Percentiles rank a stretch among this genome's conserved stretches.
phyloP scores from a whole-genome alignment of 2,329 filamentous ascomycete genomes.

The Trichophyton simii region DNA sequence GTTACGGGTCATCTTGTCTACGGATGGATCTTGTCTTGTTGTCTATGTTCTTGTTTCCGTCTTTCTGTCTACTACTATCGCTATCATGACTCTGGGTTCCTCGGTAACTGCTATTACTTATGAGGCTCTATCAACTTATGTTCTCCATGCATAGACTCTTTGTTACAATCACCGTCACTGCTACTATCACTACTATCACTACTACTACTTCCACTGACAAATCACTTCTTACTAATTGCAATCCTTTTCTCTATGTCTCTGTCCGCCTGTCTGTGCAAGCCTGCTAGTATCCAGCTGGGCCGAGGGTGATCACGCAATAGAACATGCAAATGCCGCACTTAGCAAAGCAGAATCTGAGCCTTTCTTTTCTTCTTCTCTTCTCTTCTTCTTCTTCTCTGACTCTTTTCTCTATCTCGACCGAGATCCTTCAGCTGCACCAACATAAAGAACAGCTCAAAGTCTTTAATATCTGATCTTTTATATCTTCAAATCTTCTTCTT shows the following conservation, averaged over 20 bases:
- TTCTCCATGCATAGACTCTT: too few species aligned
- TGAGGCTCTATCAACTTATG: too few species aligned
- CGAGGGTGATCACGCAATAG: constrained; percentile 1
- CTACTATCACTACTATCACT: too few species aligned
- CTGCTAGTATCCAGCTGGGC: not conserved
- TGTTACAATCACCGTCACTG: too few species aligned
- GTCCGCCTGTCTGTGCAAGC: not conserved
- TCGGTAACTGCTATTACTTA: too few species aligned
- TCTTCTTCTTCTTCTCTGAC: not conserved
- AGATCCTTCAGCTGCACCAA: not conserved
- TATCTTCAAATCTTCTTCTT: not conserved
- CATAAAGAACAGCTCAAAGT: not conserved
- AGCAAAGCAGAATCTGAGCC: not conserved
- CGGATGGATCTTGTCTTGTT: not conserved
- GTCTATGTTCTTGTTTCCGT: too few species aligned
- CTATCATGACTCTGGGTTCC: too few species aligned
- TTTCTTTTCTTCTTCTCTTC: not conserved
- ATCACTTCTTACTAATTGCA: not conserved
- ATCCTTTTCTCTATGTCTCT: not conserved
- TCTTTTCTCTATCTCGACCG: too few species aligned
- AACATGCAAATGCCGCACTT: constrained; percentile 2
- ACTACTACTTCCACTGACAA: not conserved
- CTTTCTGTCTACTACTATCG: not conserved
- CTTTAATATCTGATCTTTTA: too few species aligned
- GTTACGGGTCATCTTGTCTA: too few species aligned